These are phyloP conservation scores for Marchantia polymorpha DNA, from an alignment of 225 moss, liverwort and hornwort genomes.

Conservation along the genomic window DNA sequence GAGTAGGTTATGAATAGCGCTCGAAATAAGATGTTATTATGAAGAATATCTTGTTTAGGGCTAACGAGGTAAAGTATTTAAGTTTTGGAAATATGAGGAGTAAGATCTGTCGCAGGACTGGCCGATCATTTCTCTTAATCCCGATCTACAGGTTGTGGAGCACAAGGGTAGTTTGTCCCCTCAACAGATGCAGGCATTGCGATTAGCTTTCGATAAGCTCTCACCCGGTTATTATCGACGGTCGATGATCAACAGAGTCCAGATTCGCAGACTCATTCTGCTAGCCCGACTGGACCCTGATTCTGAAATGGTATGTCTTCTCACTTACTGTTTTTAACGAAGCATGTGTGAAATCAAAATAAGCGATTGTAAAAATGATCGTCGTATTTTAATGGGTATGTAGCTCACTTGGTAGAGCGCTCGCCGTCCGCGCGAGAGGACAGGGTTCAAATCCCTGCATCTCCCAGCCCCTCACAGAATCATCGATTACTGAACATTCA, in stretches of 20 bases:
- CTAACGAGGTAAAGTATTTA: not conserved
- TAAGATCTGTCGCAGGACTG: not conserved
- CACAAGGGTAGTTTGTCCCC: constrained; percentile 48
- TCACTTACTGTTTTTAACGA: too few species aligned
- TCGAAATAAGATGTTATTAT: not conserved
- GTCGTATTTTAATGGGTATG: too few species aligned
- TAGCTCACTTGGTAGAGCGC: too few species aligned
- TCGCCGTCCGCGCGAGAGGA: too few species aligned
- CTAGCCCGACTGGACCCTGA: constrained; percentile 51
- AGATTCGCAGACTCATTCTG: constrained; percentile 43
- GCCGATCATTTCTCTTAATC: not conserved
- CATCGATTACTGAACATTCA: too few species aligned
- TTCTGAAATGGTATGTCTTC: constrained; percentile 36
- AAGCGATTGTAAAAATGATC: too few species aligned
- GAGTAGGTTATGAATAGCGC: not conserved
- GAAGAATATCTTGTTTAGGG: not conserved
- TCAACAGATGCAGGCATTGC: constrained; percentile 48
- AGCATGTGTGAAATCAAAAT: too few species aligned
- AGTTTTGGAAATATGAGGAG: too few species aligned
- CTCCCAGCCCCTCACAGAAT: too few species aligned
- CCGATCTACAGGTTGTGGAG: constrained; percentile 24
- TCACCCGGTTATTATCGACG: constrained; percentile 50
- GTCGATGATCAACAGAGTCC: constrained; percentile 45
- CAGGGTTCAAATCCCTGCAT: too few species aligned
- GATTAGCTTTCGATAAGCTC: constrained; percentile 49